Evolutionary conservation across 352 stramenopile genomes (phyloP).

Genomic region (Globisporangium parvum): DNA sequence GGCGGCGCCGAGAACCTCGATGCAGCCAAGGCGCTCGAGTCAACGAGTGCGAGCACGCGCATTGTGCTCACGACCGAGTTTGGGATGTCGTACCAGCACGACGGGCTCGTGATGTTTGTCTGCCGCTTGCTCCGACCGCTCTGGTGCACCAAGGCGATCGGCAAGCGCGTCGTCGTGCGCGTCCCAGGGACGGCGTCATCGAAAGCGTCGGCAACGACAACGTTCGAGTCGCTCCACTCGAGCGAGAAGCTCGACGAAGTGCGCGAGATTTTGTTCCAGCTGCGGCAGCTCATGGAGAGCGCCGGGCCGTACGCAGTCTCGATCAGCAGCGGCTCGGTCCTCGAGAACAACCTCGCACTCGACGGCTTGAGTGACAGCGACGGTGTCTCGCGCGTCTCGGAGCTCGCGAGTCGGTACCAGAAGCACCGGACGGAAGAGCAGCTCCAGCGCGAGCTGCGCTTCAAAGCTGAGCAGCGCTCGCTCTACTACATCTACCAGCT

Average conservation of each 20-base stretch:
- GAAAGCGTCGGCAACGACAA: conserved; percentile 15
- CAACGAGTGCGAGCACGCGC: conserved; percentile 35
- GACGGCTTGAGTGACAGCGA: conserved; percentile 31
- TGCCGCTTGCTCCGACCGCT: conserved; percentile 71
- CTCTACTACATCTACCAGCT: conserved; percentile 77
- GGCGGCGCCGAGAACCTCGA: conserved; percentile 21
- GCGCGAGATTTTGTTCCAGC: conserved; percentile 76
- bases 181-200: conserved; percentile 16
- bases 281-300: conserved; percentile 77
- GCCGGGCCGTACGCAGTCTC: conserved; percentile 67
- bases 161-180: conserved; percentile 29
- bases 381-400: conserved; percentile 48
- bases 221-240: conserved; percentile 39
- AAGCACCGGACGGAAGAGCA: conserved; percentile 69
- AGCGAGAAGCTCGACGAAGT: conserved; percentile 60
- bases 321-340: conserved; percentile 54
- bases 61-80: conserved; percentile 85
- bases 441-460: conserved; percentile 64
- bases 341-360: conserved; percentile 49
- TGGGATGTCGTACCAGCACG: conserved; percentile 84
- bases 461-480: conserved; percentile 79
- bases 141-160: conserved; percentile 61
- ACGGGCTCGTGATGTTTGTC: conserved; percentile 78
- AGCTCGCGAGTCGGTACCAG: conserved; percentile 64
- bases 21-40: conserved; percentile 20